Percentiles rank a stretch among this genome's conserved stretches.
Conservation (phyloP, 305 asterid genomes). For the Rubia occidens region DNA sequence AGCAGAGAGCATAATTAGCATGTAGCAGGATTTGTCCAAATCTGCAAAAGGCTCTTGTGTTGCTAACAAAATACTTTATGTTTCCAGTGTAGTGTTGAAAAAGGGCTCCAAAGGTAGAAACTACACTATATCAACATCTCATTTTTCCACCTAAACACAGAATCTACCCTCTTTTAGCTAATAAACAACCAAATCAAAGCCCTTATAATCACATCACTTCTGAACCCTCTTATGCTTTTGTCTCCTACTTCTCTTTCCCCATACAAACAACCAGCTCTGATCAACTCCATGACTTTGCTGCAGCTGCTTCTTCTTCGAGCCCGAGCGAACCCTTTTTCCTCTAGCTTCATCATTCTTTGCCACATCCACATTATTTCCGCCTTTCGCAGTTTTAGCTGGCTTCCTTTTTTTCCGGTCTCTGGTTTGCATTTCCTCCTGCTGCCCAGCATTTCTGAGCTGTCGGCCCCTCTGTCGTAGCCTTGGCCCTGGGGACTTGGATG, state of each 20-base stretch:
- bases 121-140: background rate
- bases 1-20: too few relatives aligned
- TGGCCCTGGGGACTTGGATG: background rate
- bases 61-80: background rate
- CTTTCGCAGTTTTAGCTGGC: slow-evolving; percentile 14
- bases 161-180: background rate
- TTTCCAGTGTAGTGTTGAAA: background rate
- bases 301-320: slow-evolving; percentile 10
- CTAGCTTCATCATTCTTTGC: slow-evolving; percentile 6
- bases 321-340: slow-evolving; percentile 17
- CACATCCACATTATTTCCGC: slow-evolving; percentile 22
- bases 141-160: background rate
- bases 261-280: slow-evolving; percentile 14
- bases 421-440: slow-evolving; percentile 20
- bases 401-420: slow-evolving; percentile 9
- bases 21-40: too few relatives aligned
- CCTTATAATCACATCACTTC: background rate
- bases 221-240: slow-evolving; percentile 21
- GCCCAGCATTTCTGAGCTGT: background rate
- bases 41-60: too few relatives aligned
- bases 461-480: background rate
- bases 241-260: slow-evolving; percentile 26
- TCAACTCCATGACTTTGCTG: slow-evolving; percentile 6
- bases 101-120: background rate
- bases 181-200: background rate